Conservation (phyloP, 495 filamentous ascomycete genomes). For the Bombardia bombarda region DNA sequence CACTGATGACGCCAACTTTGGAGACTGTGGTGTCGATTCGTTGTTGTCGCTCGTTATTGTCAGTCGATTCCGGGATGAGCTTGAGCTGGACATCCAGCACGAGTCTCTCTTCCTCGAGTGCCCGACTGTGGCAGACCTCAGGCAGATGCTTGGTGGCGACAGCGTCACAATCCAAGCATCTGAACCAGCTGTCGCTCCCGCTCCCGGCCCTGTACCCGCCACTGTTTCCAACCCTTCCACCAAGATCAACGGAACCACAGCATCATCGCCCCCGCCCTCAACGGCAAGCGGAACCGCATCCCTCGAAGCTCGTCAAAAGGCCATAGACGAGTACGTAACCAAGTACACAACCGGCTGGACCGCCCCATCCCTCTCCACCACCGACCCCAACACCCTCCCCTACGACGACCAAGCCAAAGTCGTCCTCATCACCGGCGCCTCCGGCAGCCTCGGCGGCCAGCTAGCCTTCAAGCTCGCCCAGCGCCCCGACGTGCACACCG, state of each 20-base stretch:
- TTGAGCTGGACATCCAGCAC: slow-evolving; percentile 33
- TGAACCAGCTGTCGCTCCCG: too few species aligned
- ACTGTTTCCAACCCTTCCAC: neutral
- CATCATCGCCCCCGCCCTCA: neutral
- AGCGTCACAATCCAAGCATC: neutral
- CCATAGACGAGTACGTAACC: neutral
- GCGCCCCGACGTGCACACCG: slow-evolving; percentile 19
- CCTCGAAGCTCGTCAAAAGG: neutral
- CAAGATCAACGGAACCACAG: neutral
- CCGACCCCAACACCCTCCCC: neutral
- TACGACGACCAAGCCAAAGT: neutral
- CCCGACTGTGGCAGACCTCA: slow-evolving; percentile 5
- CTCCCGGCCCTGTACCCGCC: too few species aligned
- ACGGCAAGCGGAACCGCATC: neutral
- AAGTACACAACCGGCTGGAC: neutral
- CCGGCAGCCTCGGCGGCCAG: neutral
- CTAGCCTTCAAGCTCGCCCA: slow-evolving; percentile 17
- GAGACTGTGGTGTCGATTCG: slow-evolving; percentile 39
- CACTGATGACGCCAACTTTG: slow-evolving; percentile 25
- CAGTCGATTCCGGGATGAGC: slow-evolving; percentile 34
- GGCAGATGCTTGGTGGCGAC: neutral
- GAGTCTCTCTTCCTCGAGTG: slow-evolving; percentile 28
- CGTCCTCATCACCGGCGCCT: neutral
- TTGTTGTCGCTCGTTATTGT: slow-evolving; percentile 35
- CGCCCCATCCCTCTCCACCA: neutral